Evolutionary conservation across 805 yeast species (phyloP).

Genomic region (Metschnikowia lachancei): DNA sequence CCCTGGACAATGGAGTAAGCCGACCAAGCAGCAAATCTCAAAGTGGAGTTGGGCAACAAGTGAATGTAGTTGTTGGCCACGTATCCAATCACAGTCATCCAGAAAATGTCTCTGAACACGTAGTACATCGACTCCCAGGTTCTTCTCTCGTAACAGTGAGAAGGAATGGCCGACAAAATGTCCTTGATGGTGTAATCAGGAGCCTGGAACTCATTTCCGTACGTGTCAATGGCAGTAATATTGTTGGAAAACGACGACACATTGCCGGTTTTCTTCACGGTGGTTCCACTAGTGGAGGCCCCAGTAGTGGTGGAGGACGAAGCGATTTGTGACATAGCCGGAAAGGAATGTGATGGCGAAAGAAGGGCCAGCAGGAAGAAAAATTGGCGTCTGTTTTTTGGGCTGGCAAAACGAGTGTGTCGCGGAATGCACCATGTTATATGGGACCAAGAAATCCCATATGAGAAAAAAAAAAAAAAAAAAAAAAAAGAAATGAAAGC

Average conservation of each 20-base stretch:
- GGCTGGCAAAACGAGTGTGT: neutral
- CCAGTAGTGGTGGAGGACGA: constrained; percentile 14
- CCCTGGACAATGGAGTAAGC: constrained; percentile 56
- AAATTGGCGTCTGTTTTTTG: neutral
- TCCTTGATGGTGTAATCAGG: constrained; percentile 79
- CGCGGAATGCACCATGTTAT: constrained; percentile 1
- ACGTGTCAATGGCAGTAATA: constrained; percentile 52
- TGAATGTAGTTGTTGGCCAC: constrained; percentile 56
- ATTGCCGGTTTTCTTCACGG: constrained; percentile 39
- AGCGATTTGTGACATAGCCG: constrained; percentile 17
- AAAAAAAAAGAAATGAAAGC: neutral
- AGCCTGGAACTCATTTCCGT: constrained; percentile 65
- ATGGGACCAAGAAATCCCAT: neutral
- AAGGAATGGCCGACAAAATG: constrained; percentile 67
- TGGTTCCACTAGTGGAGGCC: constrained; percentile 8
- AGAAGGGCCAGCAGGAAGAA: neutral
- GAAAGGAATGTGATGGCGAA: neutral
- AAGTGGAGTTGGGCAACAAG: constrained; percentile 22
- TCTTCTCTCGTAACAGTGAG: constrained; percentile 69
- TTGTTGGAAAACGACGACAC: constrained; percentile 36
- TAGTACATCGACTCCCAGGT: constrained; percentile 54
- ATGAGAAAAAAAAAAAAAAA: neutral
- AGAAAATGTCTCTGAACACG: constrained; percentile 63
- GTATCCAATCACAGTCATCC: constrained; percentile 49
- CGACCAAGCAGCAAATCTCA: constrained; percentile 60